These are phyloP conservation scores for Pelargonium australe DNA, from an alignment of 441 rosid genomes.

Conservation along the genomic window DNA sequence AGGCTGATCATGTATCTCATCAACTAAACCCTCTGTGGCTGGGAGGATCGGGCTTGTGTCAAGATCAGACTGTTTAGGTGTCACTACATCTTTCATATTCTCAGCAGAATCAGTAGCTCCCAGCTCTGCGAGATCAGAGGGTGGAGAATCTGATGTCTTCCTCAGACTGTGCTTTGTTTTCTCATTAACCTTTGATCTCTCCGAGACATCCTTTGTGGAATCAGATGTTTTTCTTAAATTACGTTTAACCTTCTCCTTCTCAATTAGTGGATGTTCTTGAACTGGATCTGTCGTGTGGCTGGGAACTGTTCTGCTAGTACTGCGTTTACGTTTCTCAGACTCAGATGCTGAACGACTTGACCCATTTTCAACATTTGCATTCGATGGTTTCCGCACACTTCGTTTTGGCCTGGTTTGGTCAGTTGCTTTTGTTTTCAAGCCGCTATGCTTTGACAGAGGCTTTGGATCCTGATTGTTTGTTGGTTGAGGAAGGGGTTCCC, in stretches of 20 bases:
- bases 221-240: conserved; percentile 9
- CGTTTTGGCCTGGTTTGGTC: conserved; percentile 40
- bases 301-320: conserved; percentile 38
- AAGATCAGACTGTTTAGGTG: conserved; percentile 25
- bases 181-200: conserved; percentile 35
- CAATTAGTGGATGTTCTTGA: conserved; percentile 10
- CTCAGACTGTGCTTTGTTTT: conserved; percentile 35
- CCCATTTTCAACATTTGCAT: conserved; percentile 30
- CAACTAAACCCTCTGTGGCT: conserved; percentile 24
- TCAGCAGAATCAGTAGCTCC: conserved; percentile 29
- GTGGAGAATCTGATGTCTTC: conserved; percentile 32
- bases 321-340: conserved; percentile 43
- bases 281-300: conserved; percentile 3
- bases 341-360: conserved; percentile 34
- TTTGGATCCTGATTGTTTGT: conserved; percentile 31
- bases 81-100: conserved; percentile 27
- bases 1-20: conserved; percentile 24
- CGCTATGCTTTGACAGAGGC: conserved; percentile 34
- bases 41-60: conserved; percentile 27
- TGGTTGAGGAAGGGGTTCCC: conserved; percentile 41
- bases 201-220: conserved; percentile 15
- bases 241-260: conserved; percentile 20
- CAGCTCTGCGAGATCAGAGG: conserved; percentile 32
- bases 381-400: conserved; percentile 34
- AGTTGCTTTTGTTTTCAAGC: conserved; percentile 29